Evolutionary conservation across 148 eudicot species (phyloP), one percentile per base, ranked within the genome.

Genomic region (Camellia japonica): DNA sequence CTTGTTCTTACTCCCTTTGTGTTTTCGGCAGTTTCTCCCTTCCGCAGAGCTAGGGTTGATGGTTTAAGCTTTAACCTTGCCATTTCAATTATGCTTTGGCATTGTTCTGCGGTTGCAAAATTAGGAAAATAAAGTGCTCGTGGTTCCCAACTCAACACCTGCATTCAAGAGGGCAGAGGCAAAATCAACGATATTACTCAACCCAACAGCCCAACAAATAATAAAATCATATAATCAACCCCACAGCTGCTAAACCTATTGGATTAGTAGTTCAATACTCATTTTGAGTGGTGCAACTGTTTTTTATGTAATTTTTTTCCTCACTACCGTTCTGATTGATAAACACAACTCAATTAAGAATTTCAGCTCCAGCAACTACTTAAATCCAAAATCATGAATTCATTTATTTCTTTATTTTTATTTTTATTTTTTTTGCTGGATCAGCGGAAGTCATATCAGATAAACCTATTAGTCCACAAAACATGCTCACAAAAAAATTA

Each of bases 141-240:
- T 23, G 94, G 94, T 78, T 84, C 87, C 94, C 94, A 91, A 83
- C 92, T 91, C 86, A 91, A 85, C 30, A 91, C 87, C 94, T 91
- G 80, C 74, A 79, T 15, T 76, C 63, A 80, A 75, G 82, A 80
- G 73, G 42, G 58, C 47, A 6, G 10, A 23, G 18, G 18, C n/a
- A 44, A 52, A 63, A 61, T 54, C 3, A 42, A 23, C 3, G 9
- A 73, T 18, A 10, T 11, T 54, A 56, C 75, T 12, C 55, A 49
- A 44, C 55, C 47, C 30, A 63, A 67, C 18, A 65, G 7, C 19
- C 41, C 10, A 6, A 66, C 38, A 56, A 47, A 0, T 8, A 49
- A 75, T 61, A 66, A 54, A 41, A 1, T 43, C 52, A 43, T 75
- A 70, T 10, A 19, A 42, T 11, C 49, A 70, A 54, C 59, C 8